These are phyloP conservation scores for Saccharomycopsis selenospora DNA, from an alignment of 805 yeast genomes.

Conservation along the genomic window DNA sequence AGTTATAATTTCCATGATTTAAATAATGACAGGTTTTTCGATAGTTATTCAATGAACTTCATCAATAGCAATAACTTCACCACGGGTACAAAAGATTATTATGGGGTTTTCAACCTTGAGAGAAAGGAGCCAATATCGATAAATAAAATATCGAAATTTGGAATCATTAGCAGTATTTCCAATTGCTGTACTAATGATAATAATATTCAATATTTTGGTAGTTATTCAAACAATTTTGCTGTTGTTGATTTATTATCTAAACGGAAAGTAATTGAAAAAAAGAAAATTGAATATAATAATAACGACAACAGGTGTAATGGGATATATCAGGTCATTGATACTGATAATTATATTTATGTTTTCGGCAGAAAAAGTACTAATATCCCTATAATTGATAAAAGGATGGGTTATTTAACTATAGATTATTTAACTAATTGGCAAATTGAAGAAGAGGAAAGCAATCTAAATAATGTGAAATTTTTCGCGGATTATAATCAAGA, in stretches of 20 bases:
- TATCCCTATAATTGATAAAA: slow-evolving; percentile 31
- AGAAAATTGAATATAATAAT: slow-evolving; percentile 6
- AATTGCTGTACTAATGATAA: slow-evolving; percentile 10
- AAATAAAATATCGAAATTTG: slow-evolving; percentile 8
- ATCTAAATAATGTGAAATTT: too few relatives aligned
- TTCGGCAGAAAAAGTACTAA: slow-evolving; percentile 27
- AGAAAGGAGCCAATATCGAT: slow-evolving; percentile 23
- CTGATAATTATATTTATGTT: slow-evolving; percentile 32
- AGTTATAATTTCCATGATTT: slow-evolving; percentile 28
- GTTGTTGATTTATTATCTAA: slow-evolving; percentile 24
- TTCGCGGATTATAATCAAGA: too few relatives aligned
- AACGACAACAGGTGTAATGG: slow-evolving; percentile 27
- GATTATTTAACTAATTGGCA: slow-evolving; percentile 12
- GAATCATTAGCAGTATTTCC: slow-evolving; percentile 23
- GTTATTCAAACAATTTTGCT: slow-evolving; percentile 27
- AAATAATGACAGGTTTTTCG: slow-evolving; percentile 30
- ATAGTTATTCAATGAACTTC: slow-evolving; percentile 28
- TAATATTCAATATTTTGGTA: slow-evolving; percentile 23
- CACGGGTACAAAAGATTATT: slow-evolving; percentile 29
- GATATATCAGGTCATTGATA: slow-evolving; percentile 30
- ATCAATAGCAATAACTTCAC: slow-evolving; percentile 24
- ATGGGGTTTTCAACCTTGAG: slow-evolving; percentile 29
- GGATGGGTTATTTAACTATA: slow-evolving; percentile 26
- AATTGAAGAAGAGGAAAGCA: not conserved
- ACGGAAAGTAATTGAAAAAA: not conserved